phyloP scores from a whole-genome alignment of 176 grass and related monocot species.

The Triticum aestivum region IWGSC_CS_RefSeq_v2.1 NC_057809.1:481991705-481992204 shows the following conservation, averaged over 20 bases:
- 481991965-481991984: not conserved
- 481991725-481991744: conserved; percentile 66
- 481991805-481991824: conserved; percentile 41
- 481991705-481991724: conserved; percentile 56
- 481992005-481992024: conserved; percentile 67
- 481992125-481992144: conserved; percentile 71
- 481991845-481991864: conserved; percentile 28
- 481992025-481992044: conserved; percentile 35
- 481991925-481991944: not conserved
- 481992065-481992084: conserved; percentile 64
- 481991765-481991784: conserved; percentile 57
- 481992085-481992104: conserved; percentile 73
- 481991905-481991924: not conserved
- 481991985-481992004: conserved; percentile 51
- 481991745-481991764: conserved; percentile 38
- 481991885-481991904: not conserved
- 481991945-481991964: not conserved
- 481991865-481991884: not conserved
- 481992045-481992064: conserved; percentile 51
- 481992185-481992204: conserved; percentile 71
- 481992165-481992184: conserved; percentile 54
- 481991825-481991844: conserved; percentile 51
- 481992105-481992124: conserved; percentile 85
- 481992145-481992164: conserved; percentile 57
- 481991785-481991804: conserved; percentile 33